Conservation (phyloP, 2,329 filamentous ascomycete genomes). For the Aspergillus quadrilineatus region DNA sequence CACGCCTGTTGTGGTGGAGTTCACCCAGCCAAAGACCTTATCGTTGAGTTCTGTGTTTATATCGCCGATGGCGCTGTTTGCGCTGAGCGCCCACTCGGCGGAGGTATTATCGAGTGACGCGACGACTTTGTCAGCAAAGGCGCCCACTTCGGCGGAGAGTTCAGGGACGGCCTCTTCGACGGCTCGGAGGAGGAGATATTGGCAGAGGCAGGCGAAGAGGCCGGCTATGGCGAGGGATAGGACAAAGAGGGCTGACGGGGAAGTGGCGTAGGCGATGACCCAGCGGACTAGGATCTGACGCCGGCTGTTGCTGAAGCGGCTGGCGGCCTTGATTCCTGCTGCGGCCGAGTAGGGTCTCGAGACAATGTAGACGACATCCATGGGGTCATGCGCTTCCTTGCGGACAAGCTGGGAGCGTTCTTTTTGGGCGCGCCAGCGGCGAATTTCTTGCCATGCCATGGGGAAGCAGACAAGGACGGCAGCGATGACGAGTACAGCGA, state of each 20-base stretch:
- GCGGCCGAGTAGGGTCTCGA: constrained; percentile 75
- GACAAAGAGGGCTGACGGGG: constrained; percentile 79
- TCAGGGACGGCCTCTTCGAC: constrained; percentile 75
- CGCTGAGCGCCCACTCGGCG: constrained; percentile 70
- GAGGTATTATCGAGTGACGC: constrained; percentile 70
- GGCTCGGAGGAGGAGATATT: constrained; percentile 71
- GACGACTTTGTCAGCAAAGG: constrained; percentile 77
- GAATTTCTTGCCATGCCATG: constrained; percentile 78
- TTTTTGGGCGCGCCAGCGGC: constrained; percentile 71
- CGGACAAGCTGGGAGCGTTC: constrained; percentile 66
- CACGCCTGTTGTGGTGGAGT: constrained; percentile 75
- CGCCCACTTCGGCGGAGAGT: constrained; percentile 70
- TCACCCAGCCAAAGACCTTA: constrained; percentile 83
- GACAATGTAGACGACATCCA: constrained; percentile 86
- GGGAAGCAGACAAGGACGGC: constrained; percentile 73
- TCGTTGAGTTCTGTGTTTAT: constrained; percentile 74
- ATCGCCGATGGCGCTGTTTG: constrained; percentile 68
- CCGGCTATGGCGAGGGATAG: constrained; percentile 79
- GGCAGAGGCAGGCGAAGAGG: constrained; percentile 77
- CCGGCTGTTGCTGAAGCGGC: constrained; percentile 60
- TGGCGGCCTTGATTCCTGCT: constrained; percentile 68
- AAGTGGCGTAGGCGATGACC: constrained; percentile 84
- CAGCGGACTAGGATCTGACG: constrained; percentile 75
- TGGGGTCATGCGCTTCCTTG: constrained; percentile 67
- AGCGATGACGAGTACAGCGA: constrained; percentile 69